A percentile compares a stretch with the other conserved stretches of the same genome.
Evolutionary conservation across 2,329 filamentous ascomycete species (phyloP).

Genomic region (Fusarium chaquense): DNA sequence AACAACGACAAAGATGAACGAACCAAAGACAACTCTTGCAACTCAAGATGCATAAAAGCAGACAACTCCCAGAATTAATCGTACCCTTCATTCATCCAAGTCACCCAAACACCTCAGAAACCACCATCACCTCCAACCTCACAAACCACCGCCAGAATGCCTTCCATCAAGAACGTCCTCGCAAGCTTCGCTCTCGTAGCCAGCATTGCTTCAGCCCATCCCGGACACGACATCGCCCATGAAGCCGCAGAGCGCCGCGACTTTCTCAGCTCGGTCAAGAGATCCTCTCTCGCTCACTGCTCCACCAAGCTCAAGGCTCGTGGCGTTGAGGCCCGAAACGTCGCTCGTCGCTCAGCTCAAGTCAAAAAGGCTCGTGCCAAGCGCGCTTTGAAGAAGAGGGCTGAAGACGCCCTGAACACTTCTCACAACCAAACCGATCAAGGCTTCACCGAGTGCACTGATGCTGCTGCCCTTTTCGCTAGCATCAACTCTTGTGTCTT

Average conservation of each 20-base stretch:
- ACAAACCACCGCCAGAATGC: neutral
- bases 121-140: neutral
- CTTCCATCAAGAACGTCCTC: constrained; percentile 33
- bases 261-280: constrained; percentile 54
- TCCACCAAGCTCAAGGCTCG: constrained; percentile 60
- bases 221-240: constrained; percentile 61
- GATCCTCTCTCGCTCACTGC: constrained; percentile 61
- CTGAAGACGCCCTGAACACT: constrained; percentile 50
- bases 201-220: constrained; percentile 54
- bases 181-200: constrained; percentile 27
- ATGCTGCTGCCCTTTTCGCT: constrained; percentile 53
- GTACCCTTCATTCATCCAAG: neutral
- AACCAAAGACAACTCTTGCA: neutral
- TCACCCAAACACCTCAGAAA: neutral
- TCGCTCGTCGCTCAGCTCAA: constrained; percentile 58
- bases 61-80: neutral
- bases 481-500: constrained; percentile 60
- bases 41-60: neutral
- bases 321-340: constrained; percentile 58
- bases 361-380: constrained; percentile 58
- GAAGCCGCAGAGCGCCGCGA: constrained; percentile 63
- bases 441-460: constrained; percentile 49
- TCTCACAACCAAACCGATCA: constrained; percentile 55
- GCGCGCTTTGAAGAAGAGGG: constrained; percentile 50
- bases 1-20: neutral